These are phyloP conservation scores for Wakefieldia striispora DNA, from an alignment of 768 basidiomycete species.

Conservation along the genomic window DNA sequence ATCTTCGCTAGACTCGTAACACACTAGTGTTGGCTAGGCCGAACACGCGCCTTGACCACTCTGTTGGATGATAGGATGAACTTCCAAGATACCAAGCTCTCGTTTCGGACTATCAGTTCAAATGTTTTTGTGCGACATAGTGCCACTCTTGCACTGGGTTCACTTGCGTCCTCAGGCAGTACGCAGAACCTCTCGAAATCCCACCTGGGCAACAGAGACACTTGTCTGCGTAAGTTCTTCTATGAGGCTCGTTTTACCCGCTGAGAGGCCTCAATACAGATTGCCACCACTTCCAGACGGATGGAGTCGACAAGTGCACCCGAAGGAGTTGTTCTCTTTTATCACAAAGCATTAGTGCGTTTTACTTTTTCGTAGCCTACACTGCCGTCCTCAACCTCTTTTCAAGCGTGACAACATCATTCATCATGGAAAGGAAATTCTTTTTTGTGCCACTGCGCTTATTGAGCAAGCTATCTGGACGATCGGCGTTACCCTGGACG, in stretches of 20 bases:
- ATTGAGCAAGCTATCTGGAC: slow-evolving; percentile 1
- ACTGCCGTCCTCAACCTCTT: neutral
- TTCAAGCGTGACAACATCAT: slow-evolving; percentile 7
- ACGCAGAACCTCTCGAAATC: neutral
- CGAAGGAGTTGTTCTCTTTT: slow-evolving; percentile 13
- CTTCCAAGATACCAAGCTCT: neutral
- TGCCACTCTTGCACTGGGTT: neutral
- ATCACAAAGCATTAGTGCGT: slow-evolving; percentile 12
- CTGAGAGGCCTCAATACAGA: slow-evolving; percentile 1
- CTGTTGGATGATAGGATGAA: neutral
- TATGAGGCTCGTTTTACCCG: neutral
- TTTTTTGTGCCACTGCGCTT: slow-evolving; percentile 4
- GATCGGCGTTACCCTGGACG: slow-evolving; percentile 4
- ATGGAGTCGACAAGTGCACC: slow-evolving; percentile 14
- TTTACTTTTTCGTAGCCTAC: neutral
- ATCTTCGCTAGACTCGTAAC: no score
- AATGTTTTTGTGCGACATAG: neutral
- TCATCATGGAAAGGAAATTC: neutral
- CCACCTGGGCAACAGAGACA: slow-evolving; percentile 11
- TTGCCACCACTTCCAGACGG: neutral
- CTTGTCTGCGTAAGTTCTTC: slow-evolving; percentile 6
- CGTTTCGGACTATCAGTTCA: neutral
- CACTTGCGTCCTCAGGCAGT: neutral
- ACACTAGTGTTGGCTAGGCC: no score
- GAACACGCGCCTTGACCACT: no score